A percentile compares a stretch with the other conserved stretches of the same genome.
Conservation (phyloP, 2,329 filamentous ascomycete species). For the Xylaria digitata region DNA sequence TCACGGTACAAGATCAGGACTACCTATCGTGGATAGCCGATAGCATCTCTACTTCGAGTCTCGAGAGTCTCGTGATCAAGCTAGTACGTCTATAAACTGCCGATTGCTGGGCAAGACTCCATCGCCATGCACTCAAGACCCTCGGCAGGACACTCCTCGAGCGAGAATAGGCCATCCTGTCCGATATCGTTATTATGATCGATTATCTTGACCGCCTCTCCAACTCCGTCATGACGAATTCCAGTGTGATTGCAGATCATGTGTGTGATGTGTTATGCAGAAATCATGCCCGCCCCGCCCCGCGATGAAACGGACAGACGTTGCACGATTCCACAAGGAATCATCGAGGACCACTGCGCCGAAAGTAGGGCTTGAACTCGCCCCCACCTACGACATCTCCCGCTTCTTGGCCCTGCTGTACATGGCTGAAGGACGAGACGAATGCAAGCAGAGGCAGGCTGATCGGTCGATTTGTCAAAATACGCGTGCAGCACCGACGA, state of each 20-base stretch:
- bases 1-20: slow-evolving; percentile 54
- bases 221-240: slow-evolving; percentile 27
- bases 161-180: slow-evolving; percentile 51
- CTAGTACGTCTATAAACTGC: slow-evolving; percentile 55
- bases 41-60: slow-evolving; percentile 43
- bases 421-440: slow-evolving; percentile 5
- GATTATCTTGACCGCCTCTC: slow-evolving; percentile 35
- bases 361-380: slow-evolving; percentile 19
- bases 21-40: slow-evolving; percentile 53
- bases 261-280: slow-evolving; percentile 39
- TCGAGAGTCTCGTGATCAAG: slow-evolving; percentile 37
- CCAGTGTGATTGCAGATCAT: slow-evolving; percentile 39
- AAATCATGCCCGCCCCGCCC: slow-evolving; percentile 31
- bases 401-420: slow-evolving; percentile 21
- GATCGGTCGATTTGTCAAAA: slow-evolving; percentile 13
- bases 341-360: slow-evolving; percentile 9
- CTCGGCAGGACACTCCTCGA: slow-evolving; percentile 55
- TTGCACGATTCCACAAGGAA: slow-evolving; percentile 24
- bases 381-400: slow-evolving; percentile 15
- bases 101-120: slow-evolving; percentile 51
- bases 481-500: neutral
- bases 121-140: slow-evolving; percentile 52
- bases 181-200: slow-evolving; percentile 23
- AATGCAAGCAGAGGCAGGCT: slow-evolving; percentile 1
- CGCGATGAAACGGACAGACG: slow-evolving; percentile 30